phyloP scores from a whole-genome alignment of 495 filamentous ascomycete species.

The Hypoxylon fuscum region DNA sequence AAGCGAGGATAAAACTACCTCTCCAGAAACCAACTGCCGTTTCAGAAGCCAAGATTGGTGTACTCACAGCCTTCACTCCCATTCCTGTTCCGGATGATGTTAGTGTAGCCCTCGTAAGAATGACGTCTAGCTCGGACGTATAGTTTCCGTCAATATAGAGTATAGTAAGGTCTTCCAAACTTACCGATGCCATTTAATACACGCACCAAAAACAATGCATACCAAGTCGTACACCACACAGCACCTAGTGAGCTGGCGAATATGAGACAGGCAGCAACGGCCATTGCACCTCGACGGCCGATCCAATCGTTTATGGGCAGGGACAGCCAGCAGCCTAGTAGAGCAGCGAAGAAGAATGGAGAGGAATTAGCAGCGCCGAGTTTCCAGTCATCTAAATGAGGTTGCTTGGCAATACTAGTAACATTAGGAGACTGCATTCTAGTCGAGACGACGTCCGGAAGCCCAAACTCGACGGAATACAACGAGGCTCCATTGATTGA shows the following conservation, averaged over 20 bases:
- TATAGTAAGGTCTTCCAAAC: background rate
- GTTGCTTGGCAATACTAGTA: background rate
- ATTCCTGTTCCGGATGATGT: constrained; percentile 44
- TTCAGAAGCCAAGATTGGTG: constrained; percentile 46
- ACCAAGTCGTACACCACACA: constrained; percentile 33
- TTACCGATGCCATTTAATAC: constrained; percentile 45
- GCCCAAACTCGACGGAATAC: constrained; percentile 20
- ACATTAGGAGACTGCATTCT: background rate
- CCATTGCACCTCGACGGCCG: constrained; percentile 44
- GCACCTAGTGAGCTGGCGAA: constrained; percentile 41
- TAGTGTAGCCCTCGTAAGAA: too few species aligned
- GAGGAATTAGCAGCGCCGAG: constrained; percentile 35
- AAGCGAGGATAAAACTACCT: constrained; percentile 44
- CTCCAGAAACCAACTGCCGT: constrained; percentile 46
- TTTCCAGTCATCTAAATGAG: constrained; percentile 21
- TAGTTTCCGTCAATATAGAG: background rate
- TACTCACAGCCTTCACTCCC: constrained; percentile 47
- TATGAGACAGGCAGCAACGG: constrained; percentile 40
- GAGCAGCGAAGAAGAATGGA: constrained; percentile 41
- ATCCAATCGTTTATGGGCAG: constrained; percentile 43
- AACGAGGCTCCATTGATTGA: constrained; percentile 43
- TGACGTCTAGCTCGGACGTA: background rate
- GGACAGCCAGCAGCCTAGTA: constrained; percentile 43
- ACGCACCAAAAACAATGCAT: constrained; percentile 29
- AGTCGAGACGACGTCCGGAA: constrained; percentile 4